Base-by-base conservation (phyloP, 1,139 yeast genomes). In the Hansenula anomala region DNA sequence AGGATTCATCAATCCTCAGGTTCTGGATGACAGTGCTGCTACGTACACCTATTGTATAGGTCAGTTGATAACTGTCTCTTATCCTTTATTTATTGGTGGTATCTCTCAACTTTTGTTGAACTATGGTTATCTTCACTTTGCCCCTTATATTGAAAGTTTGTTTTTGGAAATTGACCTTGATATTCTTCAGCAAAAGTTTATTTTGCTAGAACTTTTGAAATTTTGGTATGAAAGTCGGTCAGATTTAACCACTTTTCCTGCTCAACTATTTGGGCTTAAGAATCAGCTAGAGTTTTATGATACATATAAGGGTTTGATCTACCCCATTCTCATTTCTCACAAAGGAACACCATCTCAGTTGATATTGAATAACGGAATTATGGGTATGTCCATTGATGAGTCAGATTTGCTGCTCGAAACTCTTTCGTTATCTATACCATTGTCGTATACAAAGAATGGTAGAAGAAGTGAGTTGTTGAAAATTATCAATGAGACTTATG, bases 361-460 rank as follows among this genome's bases (percentile, higher is more conserved):
- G 18, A 20, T 35, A 12, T 36, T 37, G 8, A 42, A 26, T 18
- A 39, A 33, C 17, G 11, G 24, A 3, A 16, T 32, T 6, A 5
- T 32, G 4, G 34, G 23, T 8, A 28, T 28, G 2, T 8, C 7
- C 3, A 3, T 32, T 12, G 40, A 37, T 14, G 49, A 48, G 15
- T 34, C 37, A 6, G 54, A 61, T 12, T 36, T 73, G 6, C 46
- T 67, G 3, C 42, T 51, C 6, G 66, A 63, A 12, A 54, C 73
- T 23, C 48, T 73, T 23, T 63, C 75, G 1, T 43, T 40, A 17
- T 35, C 49, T 0, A 55, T 76, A 2, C 69, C 81, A 0, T 52
- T 78, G 11, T 63, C 82, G 0, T 77, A 66, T 46, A 54, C 74
- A 0, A 56, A 56, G 13, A 60, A 63, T 20, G 81, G 82, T 0